phyloP scores from a whole-genome alignment of 306 rosid species.

The Dryas alaskensis region DNA sequence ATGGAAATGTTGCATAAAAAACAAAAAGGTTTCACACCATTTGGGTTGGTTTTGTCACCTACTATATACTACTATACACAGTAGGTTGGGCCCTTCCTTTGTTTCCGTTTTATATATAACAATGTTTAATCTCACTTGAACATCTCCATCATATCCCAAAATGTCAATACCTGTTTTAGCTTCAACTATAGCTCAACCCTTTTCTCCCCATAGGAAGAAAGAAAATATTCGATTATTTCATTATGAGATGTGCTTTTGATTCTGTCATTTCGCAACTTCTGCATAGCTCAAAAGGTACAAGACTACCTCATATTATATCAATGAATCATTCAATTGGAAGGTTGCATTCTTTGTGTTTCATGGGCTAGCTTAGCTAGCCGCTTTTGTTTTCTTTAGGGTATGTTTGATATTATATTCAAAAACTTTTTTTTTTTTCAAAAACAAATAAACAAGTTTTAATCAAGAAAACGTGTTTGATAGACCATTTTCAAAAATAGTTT shows the following conservation, averaged over 20 bases:
- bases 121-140: constrained; percentile 7
- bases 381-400: no score
- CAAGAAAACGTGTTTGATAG: no score
- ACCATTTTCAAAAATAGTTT: no score
- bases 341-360: not conserved
- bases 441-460: no score
- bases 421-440: no score
- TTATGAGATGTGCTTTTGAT: constrained; percentile 7
- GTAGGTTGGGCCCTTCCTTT: constrained; percentile 33
- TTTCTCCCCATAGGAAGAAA: not conserved
- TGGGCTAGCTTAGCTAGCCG: not conserved
- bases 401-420: no score
- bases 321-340: constrained; percentile 12
- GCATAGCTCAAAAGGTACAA: constrained; percentile 10
- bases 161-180: not conserved
- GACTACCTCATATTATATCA: not conserved
- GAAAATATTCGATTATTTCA: constrained; percentile 7
- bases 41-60: constrained; percentile 51
- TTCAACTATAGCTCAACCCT: not conserved
- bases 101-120: constrained; percentile 24
- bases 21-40: constrained; percentile 40
- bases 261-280: constrained; percentile 6
- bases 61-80: constrained; percentile 1
- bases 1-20: constrained; percentile 27
- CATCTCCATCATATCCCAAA: constrained; percentile 4